These are phyloP conservation scores for Phlyctochytrium arcticum DNA, from an alignment of 192 early-diverging fungal genomes.

Conservation along the genomic window DNA sequence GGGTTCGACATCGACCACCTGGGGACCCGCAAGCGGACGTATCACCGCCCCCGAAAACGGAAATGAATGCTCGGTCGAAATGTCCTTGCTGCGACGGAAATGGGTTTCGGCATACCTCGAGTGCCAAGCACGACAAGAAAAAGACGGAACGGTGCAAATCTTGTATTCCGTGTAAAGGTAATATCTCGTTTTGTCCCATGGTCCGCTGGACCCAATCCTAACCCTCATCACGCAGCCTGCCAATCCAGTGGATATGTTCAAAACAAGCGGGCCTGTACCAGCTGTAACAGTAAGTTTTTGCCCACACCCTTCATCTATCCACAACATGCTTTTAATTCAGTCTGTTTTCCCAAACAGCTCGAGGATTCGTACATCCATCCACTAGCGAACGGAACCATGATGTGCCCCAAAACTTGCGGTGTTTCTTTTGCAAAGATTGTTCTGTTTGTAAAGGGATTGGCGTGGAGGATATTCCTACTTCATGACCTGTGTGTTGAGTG, in stretches of 20 bases:
- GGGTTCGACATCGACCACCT: not conserved
- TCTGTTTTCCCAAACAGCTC: not conserved
- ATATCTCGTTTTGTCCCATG: not conserved
- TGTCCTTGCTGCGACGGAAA: constrained; percentile 23
- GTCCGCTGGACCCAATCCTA: not conserved
- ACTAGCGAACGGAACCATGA: constrained; percentile 34
- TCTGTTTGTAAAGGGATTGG: constrained; percentile 30
- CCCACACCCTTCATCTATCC: not conserved
- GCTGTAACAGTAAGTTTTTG: constrained; percentile 21
- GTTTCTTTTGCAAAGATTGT: constrained; percentile 47
- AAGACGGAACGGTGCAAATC: constrained; percentile 24
- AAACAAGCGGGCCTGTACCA: constrained; percentile 30
- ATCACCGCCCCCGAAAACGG: not conserved
- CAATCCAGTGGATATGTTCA: constrained; percentile 19
- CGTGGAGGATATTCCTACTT: constrained; percentile 18
- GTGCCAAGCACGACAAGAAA: constrained; percentile 30
- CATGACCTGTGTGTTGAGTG: too few species aligned
- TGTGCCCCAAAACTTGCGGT: constrained; percentile 35
- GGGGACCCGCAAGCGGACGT: not conserved
- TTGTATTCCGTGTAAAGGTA: constrained; percentile 36
- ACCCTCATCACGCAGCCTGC: constrained; percentile 18
- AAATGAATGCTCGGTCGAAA: constrained; percentile 8
- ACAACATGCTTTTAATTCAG: not conserved
- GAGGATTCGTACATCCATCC: constrained; percentile 29
- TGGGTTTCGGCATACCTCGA: constrained; percentile 36